phyloP scores from a whole-genome alignment of 2,329 filamentous ascomycete species.

The Aspergillus bombycis region DNA sequence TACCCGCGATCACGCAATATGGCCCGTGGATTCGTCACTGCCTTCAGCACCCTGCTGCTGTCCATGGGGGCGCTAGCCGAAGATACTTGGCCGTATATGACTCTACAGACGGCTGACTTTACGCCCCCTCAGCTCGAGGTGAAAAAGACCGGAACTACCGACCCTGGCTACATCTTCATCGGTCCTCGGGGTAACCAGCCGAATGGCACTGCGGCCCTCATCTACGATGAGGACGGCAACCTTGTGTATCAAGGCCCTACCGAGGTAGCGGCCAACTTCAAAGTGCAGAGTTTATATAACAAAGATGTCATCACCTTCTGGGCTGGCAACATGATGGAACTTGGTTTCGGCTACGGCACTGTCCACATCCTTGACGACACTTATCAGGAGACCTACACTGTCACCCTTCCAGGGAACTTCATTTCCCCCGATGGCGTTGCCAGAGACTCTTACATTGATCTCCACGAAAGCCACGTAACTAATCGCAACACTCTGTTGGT shows the following conservation, averaged over 20 bases:
- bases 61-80: conserved; percentile 20
- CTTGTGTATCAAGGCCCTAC: conserved; percentile 40
- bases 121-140: conserved; percentile 34
- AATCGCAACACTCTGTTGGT: conserved; percentile 37
- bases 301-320: conserved; percentile 42
- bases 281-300: conserved; percentile 37
- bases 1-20: conserved; percentile 9
- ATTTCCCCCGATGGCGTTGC: conserved; percentile 24
- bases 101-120: conserved; percentile 19
- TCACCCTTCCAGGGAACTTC: conserved; percentile 31
- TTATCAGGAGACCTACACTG: conserved; percentile 38
- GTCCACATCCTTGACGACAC: conserved; percentile 39
- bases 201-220: conserved; percentile 35
- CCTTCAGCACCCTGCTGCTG: conserved; percentile 21
- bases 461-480: conserved; percentile 41
- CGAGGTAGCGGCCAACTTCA: conserved; percentile 38
- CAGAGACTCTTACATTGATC: conserved; percentile 36
- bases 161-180: conserved; percentile 40
- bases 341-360: conserved; percentile 35
- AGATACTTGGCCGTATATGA: conserved; percentile 21
- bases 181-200: conserved; percentile 33
- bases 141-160: conserved; percentile 34
- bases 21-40: conserved; percentile 15
- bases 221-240: conserved; percentile 40
- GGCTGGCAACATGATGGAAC: conserved; percentile 32